Conservation (phyloP, 192 early-diverging fungal genomes). For the Backusella circina region DNA sequence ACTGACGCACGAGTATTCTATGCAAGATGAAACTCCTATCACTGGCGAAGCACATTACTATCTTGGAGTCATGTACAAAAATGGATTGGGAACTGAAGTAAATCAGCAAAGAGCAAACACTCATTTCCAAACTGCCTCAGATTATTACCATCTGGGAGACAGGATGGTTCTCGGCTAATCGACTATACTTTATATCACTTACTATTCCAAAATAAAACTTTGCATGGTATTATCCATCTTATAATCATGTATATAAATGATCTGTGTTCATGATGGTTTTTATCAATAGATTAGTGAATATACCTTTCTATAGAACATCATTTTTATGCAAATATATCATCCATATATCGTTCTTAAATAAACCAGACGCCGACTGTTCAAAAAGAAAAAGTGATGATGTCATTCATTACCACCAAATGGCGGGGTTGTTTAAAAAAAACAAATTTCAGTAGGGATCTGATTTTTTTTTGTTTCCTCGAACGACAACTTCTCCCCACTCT, state of each 20-base stretch:
- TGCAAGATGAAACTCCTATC: not conserved
- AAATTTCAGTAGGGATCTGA: constrained; percentile 4
- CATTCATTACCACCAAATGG: not conserved
- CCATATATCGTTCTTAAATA: not conserved
- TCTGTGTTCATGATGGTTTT: too few relatives aligned
- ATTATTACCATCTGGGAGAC: not conserved
- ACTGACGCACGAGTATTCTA: not conserved
- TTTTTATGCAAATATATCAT: not conserved
- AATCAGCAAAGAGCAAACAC: not conserved
- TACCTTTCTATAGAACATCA: not conserved
- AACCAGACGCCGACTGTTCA: not conserved
- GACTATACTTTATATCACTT: not conserved
- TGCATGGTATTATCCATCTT: too few relatives aligned
- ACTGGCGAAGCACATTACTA: not conserved
- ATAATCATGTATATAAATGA: too few relatives aligned
- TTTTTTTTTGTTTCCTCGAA: constrained; percentile 5
- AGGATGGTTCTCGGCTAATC: not conserved
- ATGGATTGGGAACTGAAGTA: not conserved
- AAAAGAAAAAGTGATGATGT: not conserved
- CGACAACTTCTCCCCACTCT: constrained; percentile 1
- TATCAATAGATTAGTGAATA: too few relatives aligned
- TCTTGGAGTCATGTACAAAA: not conserved
- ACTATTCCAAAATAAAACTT: too few relatives aligned
- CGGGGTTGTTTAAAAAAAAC: constrained; percentile 4
- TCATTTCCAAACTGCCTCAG: not conserved